Percentiles rank a stretch among this genome's conserved stretches.
Evolutionary conservation across 1,284 basidiomycete species (phyloP).

Genomic region (Phellopilus nigrolimitatus): DNA sequence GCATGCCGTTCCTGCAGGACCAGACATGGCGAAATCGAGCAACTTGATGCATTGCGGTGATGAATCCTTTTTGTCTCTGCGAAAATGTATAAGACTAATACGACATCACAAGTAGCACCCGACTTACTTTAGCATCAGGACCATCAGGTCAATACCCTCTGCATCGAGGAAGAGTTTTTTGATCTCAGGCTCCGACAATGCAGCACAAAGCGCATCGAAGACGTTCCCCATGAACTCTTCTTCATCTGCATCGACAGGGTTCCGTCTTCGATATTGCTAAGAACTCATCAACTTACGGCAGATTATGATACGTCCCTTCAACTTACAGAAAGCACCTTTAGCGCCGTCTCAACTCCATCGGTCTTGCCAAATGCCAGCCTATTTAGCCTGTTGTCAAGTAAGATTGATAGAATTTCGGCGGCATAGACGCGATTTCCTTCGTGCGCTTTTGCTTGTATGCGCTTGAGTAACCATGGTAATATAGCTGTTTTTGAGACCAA

Average conservation of each 20-base stretch:
- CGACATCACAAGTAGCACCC: background rate
- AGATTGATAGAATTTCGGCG: constrained; percentile 84
- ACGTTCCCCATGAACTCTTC: constrained; percentile 96
- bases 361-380: constrained; percentile 58
- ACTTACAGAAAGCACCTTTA: constrained; percentile 81
- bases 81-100: constrained; percentile 15
- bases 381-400: constrained; percentile 67
- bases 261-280: constrained; percentile 80
- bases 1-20: constrained; percentile 63
- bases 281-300: constrained; percentile 6
- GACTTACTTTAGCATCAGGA: constrained; percentile 88
- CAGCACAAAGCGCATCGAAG: constrained; percentile 86
- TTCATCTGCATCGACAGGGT: constrained; percentile 85
- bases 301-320: constrained; percentile 13
- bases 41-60: constrained; percentile 84
- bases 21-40: constrained; percentile 87
- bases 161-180: constrained; percentile 83
- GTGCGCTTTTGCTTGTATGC: constrained; percentile 69
- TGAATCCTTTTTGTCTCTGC: constrained; percentile 78
- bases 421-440: constrained; percentile 87
- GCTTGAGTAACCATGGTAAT: constrained; percentile 74
- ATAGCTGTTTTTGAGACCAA: constrained; percentile 74
- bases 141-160: constrained; percentile 96
- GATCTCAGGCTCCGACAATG: constrained; percentile 67
- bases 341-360: constrained; percentile 75